Evolutionary conservation across 352 stramenopile genomes (phyloP), one percentile per base, ranked within the genome.

Genomic region (Pythium aphanidermatum): DNA sequence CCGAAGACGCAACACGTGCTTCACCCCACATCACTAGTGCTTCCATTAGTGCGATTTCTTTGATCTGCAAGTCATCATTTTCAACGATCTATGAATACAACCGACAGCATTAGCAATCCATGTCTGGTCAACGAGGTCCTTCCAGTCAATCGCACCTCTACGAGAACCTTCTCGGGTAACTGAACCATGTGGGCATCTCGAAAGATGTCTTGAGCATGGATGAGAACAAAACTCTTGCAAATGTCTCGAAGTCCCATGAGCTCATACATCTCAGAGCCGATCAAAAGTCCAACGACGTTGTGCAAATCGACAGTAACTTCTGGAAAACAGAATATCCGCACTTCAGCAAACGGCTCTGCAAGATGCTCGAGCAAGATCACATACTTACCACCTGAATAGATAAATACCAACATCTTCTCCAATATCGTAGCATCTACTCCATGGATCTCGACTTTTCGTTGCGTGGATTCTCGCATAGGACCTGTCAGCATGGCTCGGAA

Each of bases 401-500:
- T 90, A 46, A 82, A 93, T 21, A 81, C 43, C 44, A 93, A 58
- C 70, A 93, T 86, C 53, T 92, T 89, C 47, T 91, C 65, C 34
- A 93, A 63, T 46, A 86, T 71, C 4, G 35, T 47, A 9, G 72
- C 48, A 23, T 77, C 70, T 31, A 93, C 68, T 28, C 68, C 77
- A 45, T 83, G 60, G 27, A 93, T 67, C 29, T 84, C 63, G 38
- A 93, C 82, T 28, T 93, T 71, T 1, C 71, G 70, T 46, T 86
- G 54, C 3, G 55, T 74, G 7, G 79, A 70, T 46, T 93, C 82
- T 12, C 78, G 70, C 82, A 93, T 93, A 9, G 53, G 60, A 12
- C 82, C 82, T 2, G 77, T 93, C 31, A 93, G 56, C 82, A 93
- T 93, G 0, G 68, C 79, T n/a, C 76, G 70, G 39, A 93, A 88